These are phyloP conservation scores for Conticribra weissflogii DNA, from an alignment of 108 stramenopile genomes.

Conservation along the genomic window DNA sequence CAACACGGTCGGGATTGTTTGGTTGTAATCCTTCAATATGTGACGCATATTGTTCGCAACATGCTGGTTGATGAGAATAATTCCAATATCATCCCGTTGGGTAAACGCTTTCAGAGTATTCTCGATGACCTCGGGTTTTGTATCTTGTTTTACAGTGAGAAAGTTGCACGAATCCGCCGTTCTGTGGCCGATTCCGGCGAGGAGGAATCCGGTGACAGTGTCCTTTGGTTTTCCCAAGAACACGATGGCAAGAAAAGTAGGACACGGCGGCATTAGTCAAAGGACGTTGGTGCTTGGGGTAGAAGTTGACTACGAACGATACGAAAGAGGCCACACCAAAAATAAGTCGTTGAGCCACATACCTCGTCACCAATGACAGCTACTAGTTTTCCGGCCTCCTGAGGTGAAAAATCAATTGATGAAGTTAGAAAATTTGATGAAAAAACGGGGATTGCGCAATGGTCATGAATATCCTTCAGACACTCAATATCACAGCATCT, in stretches of 20 bases:
- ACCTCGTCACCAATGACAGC: constrained; percentile 94
- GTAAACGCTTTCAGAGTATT: constrained; percentile 82
- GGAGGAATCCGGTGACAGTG: constrained; percentile 97
- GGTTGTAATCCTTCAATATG: constrained; percentile 94
- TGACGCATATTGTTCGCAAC: constrained; percentile 96
- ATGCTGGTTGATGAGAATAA: constrained; percentile 98
- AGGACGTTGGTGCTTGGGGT: constrained; percentile 4
- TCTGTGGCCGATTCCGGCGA: constrained; percentile 97
- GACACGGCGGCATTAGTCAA: background rate
- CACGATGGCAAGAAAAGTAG: background rate
- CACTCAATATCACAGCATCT: too few species aligned
- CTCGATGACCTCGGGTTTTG: constrained; percentile 76
- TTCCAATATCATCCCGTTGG: constrained; percentile 92
- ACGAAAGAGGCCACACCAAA: too few species aligned
- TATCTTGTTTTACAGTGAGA: constrained; percentile 92
- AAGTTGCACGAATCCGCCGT: constrained; percentile 95
- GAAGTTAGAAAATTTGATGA: background rate
- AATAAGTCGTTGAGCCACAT: constrained; percentile 42
- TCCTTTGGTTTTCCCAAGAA: constrained; percentile 66
- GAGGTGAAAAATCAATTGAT: background rate
- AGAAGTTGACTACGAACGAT: too few species aligned
- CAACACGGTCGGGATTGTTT: constrained; percentile 96
- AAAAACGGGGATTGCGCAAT: background rate
- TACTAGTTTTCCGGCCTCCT: constrained; percentile 92
- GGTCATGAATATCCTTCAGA: too few species aligned